Evolutionary conservation across 441 rosid species (phyloP).

Genomic region (Euphorbia schlechtendalii): DNA sequence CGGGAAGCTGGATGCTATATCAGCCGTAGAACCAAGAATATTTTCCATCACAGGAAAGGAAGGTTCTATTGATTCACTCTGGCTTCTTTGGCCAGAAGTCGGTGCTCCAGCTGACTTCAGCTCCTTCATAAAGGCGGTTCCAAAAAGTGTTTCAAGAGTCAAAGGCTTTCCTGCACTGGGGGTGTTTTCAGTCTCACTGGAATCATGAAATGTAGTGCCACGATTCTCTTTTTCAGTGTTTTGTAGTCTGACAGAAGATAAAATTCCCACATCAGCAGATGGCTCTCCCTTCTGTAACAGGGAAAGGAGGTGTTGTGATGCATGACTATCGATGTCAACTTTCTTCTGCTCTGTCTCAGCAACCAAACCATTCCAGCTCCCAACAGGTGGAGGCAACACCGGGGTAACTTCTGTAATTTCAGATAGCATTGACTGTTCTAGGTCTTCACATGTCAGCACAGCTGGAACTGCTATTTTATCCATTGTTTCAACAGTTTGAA

Average conservation of each 20-base stretch:
- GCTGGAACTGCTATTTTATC: slow-evolving; percentile 43
- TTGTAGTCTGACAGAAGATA: slow-evolving; percentile 26
- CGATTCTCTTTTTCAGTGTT: slow-evolving; percentile 25
- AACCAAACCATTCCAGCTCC: slow-evolving; percentile 31
- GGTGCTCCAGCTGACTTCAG: slow-evolving; percentile 76
- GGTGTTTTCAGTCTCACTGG: slow-evolving; percentile 33
- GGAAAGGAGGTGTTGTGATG: slow-evolving; percentile 88
- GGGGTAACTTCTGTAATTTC: slow-evolving; percentile 45
- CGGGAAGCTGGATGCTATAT: slow-evolving; percentile 31
- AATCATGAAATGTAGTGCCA: slow-evolving; percentile 16
- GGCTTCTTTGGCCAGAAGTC: slow-evolving; percentile 36
- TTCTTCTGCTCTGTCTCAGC: slow-evolving; percentile 39
- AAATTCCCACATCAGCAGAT: slow-evolving; percentile 28
- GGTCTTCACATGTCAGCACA: slow-evolving; percentile 98
- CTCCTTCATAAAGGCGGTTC: slow-evolving; percentile 92
- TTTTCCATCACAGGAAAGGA: slow-evolving; percentile 26
- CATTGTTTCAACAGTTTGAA: slow-evolving; percentile 23
- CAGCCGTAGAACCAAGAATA: slow-evolving; percentile 26
- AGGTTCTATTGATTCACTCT: slow-evolving; percentile 40
- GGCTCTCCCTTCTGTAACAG: slow-evolving; percentile 59
- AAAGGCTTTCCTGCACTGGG: slow-evolving; percentile 41
- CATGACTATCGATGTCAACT: slow-evolving; percentile 45
- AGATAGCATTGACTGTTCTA: slow-evolving; percentile 86
- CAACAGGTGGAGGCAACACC: slow-evolving; percentile 28
- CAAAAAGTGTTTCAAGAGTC: slow-evolving; percentile 93